Evolutionary conservation across 73 alveolate genomes (phyloP).

Genomic region (Effrenium voratum): DNA sequence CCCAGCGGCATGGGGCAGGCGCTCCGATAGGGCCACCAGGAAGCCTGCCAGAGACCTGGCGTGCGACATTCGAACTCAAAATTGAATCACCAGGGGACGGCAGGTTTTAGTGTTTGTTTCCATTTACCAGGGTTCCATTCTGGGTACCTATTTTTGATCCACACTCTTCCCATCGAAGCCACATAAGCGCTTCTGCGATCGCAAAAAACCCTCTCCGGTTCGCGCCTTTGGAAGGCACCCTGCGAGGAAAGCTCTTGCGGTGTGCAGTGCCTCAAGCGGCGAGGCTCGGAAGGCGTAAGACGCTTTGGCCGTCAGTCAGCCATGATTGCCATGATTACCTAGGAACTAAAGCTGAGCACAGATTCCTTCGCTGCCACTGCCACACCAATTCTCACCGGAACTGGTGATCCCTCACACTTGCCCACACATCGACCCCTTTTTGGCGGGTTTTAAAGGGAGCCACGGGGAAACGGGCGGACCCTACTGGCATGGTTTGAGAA

Average conservation of each 20-base stretch:
- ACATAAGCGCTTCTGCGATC: too few relatives aligned
- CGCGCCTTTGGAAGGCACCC: slow-evolving; percentile 31
- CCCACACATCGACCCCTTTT: too few relatives aligned
- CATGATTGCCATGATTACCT: too few relatives aligned
- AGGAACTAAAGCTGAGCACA: too few relatives aligned
- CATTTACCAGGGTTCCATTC: not conserved
- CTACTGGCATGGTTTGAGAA: too few relatives aligned
- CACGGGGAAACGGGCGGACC: too few relatives aligned
- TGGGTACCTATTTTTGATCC: not conserved
- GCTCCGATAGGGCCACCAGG: slow-evolving; percentile 77
- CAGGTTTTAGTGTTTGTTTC: not conserved
- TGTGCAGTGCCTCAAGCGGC: slow-evolving; percentile 69
- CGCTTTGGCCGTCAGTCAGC: too few relatives aligned
- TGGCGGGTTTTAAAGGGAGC: too few relatives aligned
- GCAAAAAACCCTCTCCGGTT: not conserved
- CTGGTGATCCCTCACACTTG: too few relatives aligned
- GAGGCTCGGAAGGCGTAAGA: too few relatives aligned
- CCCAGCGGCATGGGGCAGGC: slow-evolving; percentile 42
- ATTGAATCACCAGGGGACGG: not conserved
- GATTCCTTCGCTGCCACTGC: too few relatives aligned
- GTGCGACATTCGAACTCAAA: not conserved
- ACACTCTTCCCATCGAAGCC: not conserved
- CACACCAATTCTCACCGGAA: too few relatives aligned
- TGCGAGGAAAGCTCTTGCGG: slow-evolving; percentile 59
- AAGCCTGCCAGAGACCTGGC: slow-evolving; percentile 62